Conservation (phyloP, 73 alveolate genomes). For the Paramecium biaurelia region DNA sequence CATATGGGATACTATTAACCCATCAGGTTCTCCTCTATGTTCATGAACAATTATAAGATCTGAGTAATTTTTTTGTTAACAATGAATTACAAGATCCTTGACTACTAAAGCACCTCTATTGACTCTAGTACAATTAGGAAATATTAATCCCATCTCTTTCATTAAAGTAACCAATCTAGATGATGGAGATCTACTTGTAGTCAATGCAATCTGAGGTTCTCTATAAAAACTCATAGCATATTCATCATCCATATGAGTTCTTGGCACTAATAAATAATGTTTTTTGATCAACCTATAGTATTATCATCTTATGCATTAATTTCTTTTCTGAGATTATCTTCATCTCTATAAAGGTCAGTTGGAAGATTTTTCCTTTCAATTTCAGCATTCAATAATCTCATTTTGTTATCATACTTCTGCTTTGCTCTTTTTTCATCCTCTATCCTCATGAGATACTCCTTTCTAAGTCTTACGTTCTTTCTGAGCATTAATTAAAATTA, state of each 20-base stretch:
- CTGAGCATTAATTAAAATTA: conserved; percentile 84
- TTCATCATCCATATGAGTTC: conserved; percentile 97
- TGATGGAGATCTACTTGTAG: conserved; percentile 97
- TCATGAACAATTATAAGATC: conserved; percentile 98
- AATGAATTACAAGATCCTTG: conserved; percentile 85
- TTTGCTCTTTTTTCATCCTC: conserved; percentile 69
- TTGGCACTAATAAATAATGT: conserved; percentile 64
- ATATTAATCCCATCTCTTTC: conserved; percentile 92
- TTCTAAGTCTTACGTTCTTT: conserved; percentile 96
- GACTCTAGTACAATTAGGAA: conserved; percentile 95
- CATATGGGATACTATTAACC: conserved; percentile 97
- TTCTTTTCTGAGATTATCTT: conserved; percentile 74
- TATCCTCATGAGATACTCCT: conserved; percentile 89
- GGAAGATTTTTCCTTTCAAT: conserved; percentile 88
- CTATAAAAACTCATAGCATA: conserved; percentile 88
- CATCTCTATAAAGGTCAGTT: conserved; percentile 90
- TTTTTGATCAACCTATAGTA: conserved; percentile 35
- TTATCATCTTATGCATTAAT: conserved; percentile 68
- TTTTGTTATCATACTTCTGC: not conserved
- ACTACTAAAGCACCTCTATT: conserved; percentile 97
- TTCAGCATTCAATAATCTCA: not conserved
- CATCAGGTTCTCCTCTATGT: conserved; percentile 99
- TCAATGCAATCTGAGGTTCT: conserved; percentile 93
- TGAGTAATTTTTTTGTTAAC: conserved; percentile 83
- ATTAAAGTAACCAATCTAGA: conserved; percentile 91